Percentiles rank a stretch among this genome's conserved stretches.
phyloP scores from a whole-genome alignment of 2,329 filamentous ascomycete genomes.

The Parastagonospora nodorum region DNA sequence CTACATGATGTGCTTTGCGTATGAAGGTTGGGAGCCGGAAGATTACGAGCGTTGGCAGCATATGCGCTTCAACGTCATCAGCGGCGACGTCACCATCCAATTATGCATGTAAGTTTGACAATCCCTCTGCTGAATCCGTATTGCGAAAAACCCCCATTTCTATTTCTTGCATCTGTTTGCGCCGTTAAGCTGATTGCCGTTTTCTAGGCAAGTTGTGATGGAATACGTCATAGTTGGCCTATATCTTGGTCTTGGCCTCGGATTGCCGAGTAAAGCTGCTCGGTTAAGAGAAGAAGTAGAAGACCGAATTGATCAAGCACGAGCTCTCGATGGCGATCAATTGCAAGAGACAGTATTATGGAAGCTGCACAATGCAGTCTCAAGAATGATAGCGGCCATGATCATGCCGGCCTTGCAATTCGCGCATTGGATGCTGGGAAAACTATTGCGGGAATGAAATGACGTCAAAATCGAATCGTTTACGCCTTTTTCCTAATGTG shows the following conservation, averaged over 20 bases:
- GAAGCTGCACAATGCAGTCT: slow-evolving; percentile 37
- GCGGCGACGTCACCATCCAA: slow-evolving; percentile 39
- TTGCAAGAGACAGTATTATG: slow-evolving; percentile 38
- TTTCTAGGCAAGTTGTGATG: slow-evolving; percentile 41
- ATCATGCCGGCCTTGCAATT: slow-evolving; percentile 40
- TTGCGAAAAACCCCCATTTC: background rate
- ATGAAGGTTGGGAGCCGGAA: slow-evolving; percentile 26
- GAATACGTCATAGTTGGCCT: slow-evolving; percentile 41
- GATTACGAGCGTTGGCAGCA: slow-evolving; percentile 12
- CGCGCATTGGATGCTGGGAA: slow-evolving; percentile 41
- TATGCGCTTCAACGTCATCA: slow-evolving; percentile 43
- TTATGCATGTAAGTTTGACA: slow-evolving; percentile 40
- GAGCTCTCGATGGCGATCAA: slow-evolving; percentile 32
- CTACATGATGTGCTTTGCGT: slow-evolving; percentile 47
- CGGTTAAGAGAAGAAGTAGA: slow-evolving; percentile 34
- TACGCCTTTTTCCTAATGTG: background rate
- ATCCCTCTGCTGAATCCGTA: background rate
- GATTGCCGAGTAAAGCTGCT: slow-evolving; percentile 38
- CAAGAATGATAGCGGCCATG: slow-evolving; percentile 33
- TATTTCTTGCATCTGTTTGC: background rate
- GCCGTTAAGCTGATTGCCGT: slow-evolving; percentile 2
- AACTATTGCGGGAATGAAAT: slow-evolving; percentile 29
- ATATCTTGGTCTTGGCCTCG: slow-evolving; percentile 38
- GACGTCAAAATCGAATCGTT: background rate
- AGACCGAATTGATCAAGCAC: slow-evolving; percentile 30